Percentiles rank a stretch among this genome's conserved stretches.
These are phyloP conservation scores for Trichoderma parareesei DNA, from an alignment of 495 filamentous ascomycete genomes.

Conservation along the genomic window DNA sequence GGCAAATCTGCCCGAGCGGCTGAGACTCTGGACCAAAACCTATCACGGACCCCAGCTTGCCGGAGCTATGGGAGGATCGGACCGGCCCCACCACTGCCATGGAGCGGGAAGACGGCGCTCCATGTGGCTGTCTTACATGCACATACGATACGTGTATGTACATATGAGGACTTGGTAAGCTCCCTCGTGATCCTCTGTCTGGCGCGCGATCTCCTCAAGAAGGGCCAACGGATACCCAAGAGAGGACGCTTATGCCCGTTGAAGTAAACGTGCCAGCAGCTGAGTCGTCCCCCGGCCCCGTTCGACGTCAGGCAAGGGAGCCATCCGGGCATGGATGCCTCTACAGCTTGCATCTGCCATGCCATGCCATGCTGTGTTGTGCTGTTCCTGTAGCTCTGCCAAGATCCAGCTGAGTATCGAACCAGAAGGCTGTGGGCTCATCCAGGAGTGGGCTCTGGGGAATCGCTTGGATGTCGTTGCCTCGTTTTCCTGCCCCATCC, in stretches of 20 bases:
- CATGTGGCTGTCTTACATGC: constrained; percentile 9
- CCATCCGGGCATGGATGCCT: constrained; percentile 1
- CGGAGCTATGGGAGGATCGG: constrained; percentile 4
- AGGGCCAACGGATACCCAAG: constrained; percentile 3
- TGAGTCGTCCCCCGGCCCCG: constrained; percentile 6
- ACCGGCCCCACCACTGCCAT: constrained; percentile 3
- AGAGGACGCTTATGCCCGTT: neutral
- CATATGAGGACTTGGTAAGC: neutral
- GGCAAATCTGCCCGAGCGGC: constrained; percentile 1
- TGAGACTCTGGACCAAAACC: constrained; percentile 2
- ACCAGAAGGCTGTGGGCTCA: neutral
- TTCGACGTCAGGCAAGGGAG: neutral
- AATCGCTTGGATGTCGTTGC: neutral
- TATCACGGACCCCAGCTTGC: constrained; percentile 2
- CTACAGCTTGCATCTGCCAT: constrained; percentile 7
- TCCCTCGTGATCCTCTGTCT: neutral
- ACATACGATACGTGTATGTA: neutral
- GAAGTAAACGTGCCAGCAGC: constrained; percentile 3
- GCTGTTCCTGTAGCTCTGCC: constrained; percentile 3
- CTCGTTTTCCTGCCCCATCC: neutral
- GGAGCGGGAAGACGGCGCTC: neutral
- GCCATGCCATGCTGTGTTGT: neutral
- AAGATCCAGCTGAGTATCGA: neutral
- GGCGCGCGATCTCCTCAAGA: neutral
- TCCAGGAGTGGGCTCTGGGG: neutral